Evolutionary conservation across 495 filamentous ascomycete species (phyloP).

Genomic region (Geoglossum glabrum): DNA sequence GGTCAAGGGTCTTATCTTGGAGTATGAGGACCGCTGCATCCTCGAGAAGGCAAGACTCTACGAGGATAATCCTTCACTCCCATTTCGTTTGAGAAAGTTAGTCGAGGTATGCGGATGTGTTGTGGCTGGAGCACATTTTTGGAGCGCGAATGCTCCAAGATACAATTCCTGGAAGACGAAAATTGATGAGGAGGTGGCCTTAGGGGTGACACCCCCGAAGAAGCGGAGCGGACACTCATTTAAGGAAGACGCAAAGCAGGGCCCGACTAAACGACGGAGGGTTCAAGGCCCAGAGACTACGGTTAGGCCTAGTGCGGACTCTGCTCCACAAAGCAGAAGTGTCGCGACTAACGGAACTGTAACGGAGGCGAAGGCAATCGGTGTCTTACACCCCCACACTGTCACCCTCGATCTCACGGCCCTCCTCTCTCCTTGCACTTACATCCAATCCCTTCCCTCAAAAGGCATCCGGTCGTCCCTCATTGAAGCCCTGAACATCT

Average conservation of each 20-base stretch:
- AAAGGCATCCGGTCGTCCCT: constrained; percentile 12
- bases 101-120: constrained; percentile 8
- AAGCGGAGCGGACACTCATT: too few relatives aligned
- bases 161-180: background rate
- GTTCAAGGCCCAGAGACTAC: too few relatives aligned
- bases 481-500: constrained; percentile 12
- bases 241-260: too few relatives aligned
- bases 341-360: background rate
- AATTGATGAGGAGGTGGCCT: too few relatives aligned
- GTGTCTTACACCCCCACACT: background rate
- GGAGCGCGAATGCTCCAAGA: constrained; percentile 8
- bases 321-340: too few relatives aligned
- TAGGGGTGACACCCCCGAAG: too few relatives aligned
- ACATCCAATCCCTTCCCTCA: constrained; percentile 9
- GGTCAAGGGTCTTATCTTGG: too few relatives aligned
- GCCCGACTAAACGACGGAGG: too few relatives aligned
- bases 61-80: too few relatives aligned
- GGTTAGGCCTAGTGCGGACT: too few relatives aligned
- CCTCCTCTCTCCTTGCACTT: constrained; percentile 11
- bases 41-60: too few relatives aligned
- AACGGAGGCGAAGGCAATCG: background rate
- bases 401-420: constrained; percentile 2
- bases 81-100: constrained; percentile 8
- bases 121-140: constrained; percentile 9
- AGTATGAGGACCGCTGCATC: too few relatives aligned